Evolutionary conservation across 768 basidiomycete genomes (phyloP).

Genomic region (Suillus lakei): DNA sequence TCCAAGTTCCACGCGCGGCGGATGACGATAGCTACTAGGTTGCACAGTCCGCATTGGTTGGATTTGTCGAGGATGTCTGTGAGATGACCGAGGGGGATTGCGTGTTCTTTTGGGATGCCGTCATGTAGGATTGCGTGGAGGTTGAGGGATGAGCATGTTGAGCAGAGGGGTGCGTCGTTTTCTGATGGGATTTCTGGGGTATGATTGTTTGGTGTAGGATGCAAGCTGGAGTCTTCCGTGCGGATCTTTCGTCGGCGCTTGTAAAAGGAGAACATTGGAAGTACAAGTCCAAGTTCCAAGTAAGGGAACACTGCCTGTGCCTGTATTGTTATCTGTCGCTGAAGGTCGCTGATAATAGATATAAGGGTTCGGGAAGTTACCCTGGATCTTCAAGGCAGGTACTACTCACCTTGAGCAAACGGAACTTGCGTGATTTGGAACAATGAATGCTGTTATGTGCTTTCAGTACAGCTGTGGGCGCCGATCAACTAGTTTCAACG

Average conservation of each 20-base stretch:
- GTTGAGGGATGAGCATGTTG: conserved; percentile 12
- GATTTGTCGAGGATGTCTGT: conserved; percentile 7
- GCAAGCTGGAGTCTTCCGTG: not conserved
- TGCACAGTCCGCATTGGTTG: conserved; percentile 8
- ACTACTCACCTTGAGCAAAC: not conserved
- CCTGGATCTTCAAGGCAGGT: not conserved
- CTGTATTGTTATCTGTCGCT: not conserved
- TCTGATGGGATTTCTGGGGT: not conserved
- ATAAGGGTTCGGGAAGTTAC: not conserved
- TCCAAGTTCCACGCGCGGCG: conserved; percentile 7
- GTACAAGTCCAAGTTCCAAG: not conserved
- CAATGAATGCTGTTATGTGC: not conserved
- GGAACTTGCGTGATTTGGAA: not conserved
- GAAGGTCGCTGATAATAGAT: too few species aligned
- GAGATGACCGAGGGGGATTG: conserved; percentile 3
- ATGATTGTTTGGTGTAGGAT: not conserved
- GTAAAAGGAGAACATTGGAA: not conserved
- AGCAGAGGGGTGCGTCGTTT: conserved; percentile 4
- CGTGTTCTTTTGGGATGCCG: conserved; percentile 1
- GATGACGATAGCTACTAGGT: conserved; percentile 4
- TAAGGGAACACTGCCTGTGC: not conserved
- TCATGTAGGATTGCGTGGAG: conserved; percentile 8
- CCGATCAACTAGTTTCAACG: too few species aligned
- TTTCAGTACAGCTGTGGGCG: not conserved
- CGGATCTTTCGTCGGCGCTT: not conserved